Conservation (phyloP, 2,329 filamentous ascomycete genomes). For the Curvularia sp. region DNA sequence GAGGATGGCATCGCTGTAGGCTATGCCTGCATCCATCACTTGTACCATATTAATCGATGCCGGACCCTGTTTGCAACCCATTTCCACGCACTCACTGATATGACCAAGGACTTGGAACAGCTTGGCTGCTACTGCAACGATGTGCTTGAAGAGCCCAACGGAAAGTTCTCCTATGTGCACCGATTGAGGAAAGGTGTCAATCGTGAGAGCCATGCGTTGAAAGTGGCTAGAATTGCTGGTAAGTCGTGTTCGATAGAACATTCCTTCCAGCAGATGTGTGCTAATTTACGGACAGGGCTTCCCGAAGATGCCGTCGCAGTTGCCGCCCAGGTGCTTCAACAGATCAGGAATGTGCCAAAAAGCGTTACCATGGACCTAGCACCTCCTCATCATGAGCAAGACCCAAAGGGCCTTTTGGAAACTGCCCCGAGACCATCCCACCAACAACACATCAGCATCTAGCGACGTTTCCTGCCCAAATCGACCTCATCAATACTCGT, state of each 20-base stretch:
- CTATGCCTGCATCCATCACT: constrained; percentile 84
- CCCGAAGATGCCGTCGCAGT: constrained; percentile 74
- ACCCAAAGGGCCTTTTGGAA: not conserved
- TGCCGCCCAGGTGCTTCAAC: constrained; percentile 66
- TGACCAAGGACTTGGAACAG: constrained; percentile 66
- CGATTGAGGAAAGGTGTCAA: constrained; percentile 83
- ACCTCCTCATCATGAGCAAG: not conserved
- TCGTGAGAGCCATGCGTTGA: constrained; percentile 85
- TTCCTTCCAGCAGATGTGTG: not conserved
- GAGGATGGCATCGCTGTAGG: constrained; percentile 90
- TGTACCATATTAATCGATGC: constrained; percentile 78
- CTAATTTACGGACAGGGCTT: constrained; percentile 58
- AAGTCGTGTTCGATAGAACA: constrained; percentile 10
- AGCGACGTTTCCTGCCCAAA: not conserved
- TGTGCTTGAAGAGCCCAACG: constrained; percentile 72
- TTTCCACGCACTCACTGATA: constrained; percentile 84
- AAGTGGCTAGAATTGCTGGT: constrained; percentile 87
- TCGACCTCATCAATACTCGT: not conserved
- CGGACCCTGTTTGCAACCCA: constrained; percentile 93
- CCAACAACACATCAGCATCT: not conserved
- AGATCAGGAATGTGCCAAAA: constrained; percentile 24
- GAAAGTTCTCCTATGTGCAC: constrained; percentile 83
- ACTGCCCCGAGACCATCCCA: not conserved
- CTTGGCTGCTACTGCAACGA: constrained; percentile 88
- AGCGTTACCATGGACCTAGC: not conserved